A percentile compares a stretch with the other conserved stretches of the same genome.
Evolutionary conservation across 2,329 filamentous ascomycete genomes (phyloP).

Genomic region (Ascochyta clinopodiicola): DNA sequence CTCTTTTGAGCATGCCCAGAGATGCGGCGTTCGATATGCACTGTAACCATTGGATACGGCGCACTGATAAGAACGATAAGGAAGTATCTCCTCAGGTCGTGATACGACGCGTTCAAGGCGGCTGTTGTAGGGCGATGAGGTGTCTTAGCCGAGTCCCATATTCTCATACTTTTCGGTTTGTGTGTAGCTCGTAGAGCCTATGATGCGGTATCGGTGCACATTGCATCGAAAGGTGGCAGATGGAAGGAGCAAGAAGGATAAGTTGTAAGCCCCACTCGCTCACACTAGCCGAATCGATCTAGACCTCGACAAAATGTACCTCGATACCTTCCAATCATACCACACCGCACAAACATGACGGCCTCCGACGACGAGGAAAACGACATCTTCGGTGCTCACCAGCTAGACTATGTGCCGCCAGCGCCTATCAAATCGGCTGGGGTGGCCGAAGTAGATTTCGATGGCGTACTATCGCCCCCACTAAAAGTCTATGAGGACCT

Average conservation of each 20-base stretch:
- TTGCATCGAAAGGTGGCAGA: neutral
- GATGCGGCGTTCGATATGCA: constrained; percentile 31
- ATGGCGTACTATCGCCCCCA: constrained; percentile 72
- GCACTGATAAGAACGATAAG: constrained; percentile 27
- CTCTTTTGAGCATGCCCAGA: constrained; percentile 22
- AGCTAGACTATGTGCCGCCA: constrained; percentile 61
- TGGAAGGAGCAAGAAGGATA: neutral
- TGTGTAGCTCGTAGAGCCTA: too few relatives aligned
- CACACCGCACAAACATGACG: constrained; percentile 4
- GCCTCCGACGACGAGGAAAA: constrained; percentile 40
- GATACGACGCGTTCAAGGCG: constrained; percentile 3
- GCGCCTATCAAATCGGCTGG: constrained; percentile 60
- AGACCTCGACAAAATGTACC: constrained; percentile 14
- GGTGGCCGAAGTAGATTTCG: constrained; percentile 67
- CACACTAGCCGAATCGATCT: constrained; percentile 12
- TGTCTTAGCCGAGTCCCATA: neutral
- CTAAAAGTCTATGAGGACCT: constrained; percentile 86
- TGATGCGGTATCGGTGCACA: too few relatives aligned
- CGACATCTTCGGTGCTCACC: constrained; percentile 53
- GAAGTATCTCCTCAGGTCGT: neutral
- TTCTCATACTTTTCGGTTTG: neutral
- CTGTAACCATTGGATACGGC: constrained; percentile 2
- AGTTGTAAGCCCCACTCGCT: constrained; percentile 13
- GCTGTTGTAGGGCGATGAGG: neutral
- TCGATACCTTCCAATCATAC: constrained; percentile 6